Conservation (phyloP, 768 basidiomycete species). For the Leccinum sublutescens region DNA sequence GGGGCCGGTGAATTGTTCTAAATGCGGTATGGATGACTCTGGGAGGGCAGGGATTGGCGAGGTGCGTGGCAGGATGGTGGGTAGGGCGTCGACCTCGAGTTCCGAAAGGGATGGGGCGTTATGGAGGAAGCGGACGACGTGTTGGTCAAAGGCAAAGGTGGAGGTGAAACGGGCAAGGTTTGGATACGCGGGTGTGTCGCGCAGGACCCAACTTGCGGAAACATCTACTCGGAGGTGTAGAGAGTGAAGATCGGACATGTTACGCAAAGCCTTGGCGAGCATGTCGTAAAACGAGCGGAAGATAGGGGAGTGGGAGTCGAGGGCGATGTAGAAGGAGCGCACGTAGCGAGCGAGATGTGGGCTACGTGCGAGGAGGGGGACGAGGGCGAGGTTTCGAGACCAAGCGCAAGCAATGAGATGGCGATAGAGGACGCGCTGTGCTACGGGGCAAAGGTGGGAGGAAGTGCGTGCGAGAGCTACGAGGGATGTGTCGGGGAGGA, state of each 20-base stretch:
- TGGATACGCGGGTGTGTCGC: constrained; percentile 37
- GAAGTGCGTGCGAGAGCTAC: constrained; percentile 46
- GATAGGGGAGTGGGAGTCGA: constrained; percentile 41
- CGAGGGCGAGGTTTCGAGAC: constrained; percentile 46
- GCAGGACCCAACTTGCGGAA: constrained; percentile 54
- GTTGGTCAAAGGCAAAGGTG: constrained; percentile 58
- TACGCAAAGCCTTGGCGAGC: constrained; percentile 51
- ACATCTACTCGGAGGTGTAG: constrained; percentile 51
- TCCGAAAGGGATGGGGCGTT: constrained; percentile 53
- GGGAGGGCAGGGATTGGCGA: constrained; percentile 26
- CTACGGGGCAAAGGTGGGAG: constrained; percentile 44
- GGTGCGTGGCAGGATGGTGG: constrained; percentile 25
- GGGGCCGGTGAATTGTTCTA: constrained; percentile 64
- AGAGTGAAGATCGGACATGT: constrained; percentile 59
- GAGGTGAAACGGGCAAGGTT: constrained; percentile 55
- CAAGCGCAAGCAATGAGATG: constrained; percentile 46
- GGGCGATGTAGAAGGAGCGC: constrained; percentile 55
- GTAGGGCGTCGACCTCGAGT: constrained; percentile 51
- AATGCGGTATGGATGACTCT: constrained; percentile 37
- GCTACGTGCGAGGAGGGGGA: constrained; percentile 54
- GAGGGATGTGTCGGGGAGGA: constrained; percentile 39
- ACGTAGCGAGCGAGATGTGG: constrained; percentile 62
- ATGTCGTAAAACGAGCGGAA: constrained; percentile 47
- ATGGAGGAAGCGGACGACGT: constrained; percentile 58
- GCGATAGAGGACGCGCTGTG: constrained; percentile 64